These are phyloP conservation scores for Platanthera zijinensis DNA, from an alignment of 106 monocot species.

Conservation along the genomic window DNA sequence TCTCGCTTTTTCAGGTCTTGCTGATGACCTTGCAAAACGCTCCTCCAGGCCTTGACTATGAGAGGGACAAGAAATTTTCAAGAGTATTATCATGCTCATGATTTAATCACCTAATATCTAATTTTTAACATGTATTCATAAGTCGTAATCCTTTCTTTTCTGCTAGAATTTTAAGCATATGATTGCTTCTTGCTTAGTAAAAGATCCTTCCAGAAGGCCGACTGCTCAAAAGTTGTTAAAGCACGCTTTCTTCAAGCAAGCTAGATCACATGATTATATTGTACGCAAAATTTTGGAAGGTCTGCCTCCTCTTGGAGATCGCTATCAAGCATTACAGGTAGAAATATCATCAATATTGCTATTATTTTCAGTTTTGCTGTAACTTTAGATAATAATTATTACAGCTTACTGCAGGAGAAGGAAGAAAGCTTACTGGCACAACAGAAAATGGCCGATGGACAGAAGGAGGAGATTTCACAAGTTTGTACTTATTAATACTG, in stretches of 20 bases:
- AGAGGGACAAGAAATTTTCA: constrained; percentile 79
- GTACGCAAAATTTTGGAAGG: constrained; percentile 57
- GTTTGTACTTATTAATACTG: constrained; percentile 21
- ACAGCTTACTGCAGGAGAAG: constrained; percentile 34
- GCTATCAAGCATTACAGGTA: constrained; percentile 74
- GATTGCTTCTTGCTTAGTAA: constrained; percentile 85
- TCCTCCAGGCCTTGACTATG: constrained; percentile 71
- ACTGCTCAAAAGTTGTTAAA: constrained; percentile 72
- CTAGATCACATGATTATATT: constrained; percentile 68
- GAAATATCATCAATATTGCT: background rate
- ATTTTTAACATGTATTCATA: no score
- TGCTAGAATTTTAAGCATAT: constrained; percentile 71
- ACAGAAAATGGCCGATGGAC: constrained; percentile 62
- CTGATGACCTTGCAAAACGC: constrained; percentile 89
- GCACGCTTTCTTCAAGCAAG: constrained; percentile 87
- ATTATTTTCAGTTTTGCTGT: background rate
- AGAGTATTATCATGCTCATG: constrained; percentile 31
- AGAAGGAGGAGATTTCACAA: constrained; percentile 69
- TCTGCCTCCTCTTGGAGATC: constrained; percentile 69
- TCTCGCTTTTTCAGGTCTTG: constrained; percentile 38
- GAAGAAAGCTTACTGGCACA: constrained; percentile 76
- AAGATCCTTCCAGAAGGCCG: constrained; percentile 88
- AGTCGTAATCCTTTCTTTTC: background rate
- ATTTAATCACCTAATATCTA: no score
- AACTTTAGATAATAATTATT: background rate